Evolutionary conservation across 179 eudicot species (phyloP).

Genomic region (Heliamphora pulchella): DNA sequence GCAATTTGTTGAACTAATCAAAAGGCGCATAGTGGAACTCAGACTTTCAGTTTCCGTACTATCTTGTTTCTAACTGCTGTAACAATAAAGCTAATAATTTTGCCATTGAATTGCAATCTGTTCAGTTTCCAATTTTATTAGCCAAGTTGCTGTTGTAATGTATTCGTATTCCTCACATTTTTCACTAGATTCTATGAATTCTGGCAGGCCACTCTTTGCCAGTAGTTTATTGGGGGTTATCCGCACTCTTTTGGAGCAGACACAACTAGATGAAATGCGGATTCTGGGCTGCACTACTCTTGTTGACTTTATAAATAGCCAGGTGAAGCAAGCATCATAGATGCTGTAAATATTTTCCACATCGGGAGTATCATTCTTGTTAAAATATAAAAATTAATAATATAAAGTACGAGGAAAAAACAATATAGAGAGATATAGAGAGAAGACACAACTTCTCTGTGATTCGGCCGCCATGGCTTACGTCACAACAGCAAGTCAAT

Average conservation of each 20-base stretch:
- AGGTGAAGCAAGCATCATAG: conserved; percentile 38
- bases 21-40: neutral
- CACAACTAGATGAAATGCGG: conserved; percentile 49
- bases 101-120: neutral
- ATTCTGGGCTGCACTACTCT: conserved; percentile 66
- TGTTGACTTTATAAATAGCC: conserved; percentile 68
- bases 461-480: neutral
- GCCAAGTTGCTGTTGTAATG: conserved; percentile 5
- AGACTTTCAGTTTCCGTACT: neutral
- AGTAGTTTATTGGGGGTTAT: conserved; percentile 62
- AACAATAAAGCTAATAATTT: neutral
- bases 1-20: neutral
- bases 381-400: neutral
- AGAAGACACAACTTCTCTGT: neutral
- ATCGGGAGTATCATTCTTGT: too few relatives aligned
- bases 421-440: neutral
- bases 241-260: conserved; percentile 71
- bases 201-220: conserved; percentile 79
- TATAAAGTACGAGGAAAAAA: too few relatives aligned
- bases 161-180: conserved; percentile 8
- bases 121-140: neutral
- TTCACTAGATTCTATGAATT: neutral
- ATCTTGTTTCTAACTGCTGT: neutral
- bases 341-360: neutral
- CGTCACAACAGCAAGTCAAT: neutral